Percentiles rank a stretch among this genome's conserved stretches.
phyloP scores from a whole-genome alignment of 176 grass and related monocot genomes.

The Raddia guianensis region DNA sequence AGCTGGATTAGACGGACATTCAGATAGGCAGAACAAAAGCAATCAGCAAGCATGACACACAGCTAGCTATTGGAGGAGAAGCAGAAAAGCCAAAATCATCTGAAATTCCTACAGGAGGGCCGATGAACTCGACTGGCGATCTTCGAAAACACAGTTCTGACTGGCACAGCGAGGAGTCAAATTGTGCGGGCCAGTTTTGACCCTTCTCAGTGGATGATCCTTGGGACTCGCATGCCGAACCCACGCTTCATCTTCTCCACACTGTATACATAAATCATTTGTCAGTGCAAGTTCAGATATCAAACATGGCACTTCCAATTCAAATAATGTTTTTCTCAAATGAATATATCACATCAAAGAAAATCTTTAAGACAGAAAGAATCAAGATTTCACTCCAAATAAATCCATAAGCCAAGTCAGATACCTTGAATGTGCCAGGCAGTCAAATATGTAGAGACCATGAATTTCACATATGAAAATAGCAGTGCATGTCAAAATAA shows the following conservation, averaged over 20 bases:
- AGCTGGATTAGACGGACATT: neutral
- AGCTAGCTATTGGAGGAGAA: slow-evolving; percentile 7
- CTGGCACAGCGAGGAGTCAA: neutral
- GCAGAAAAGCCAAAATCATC: neutral
- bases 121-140: too few relatives aligned
- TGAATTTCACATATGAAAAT: neutral
- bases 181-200: neutral
- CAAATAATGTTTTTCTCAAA: neutral
- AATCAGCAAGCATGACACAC: slow-evolving; percentile 16
- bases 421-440: neutral
- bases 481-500: neutral
- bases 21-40: neutral
- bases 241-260: slow-evolving; percentile 92
- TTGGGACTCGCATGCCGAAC: slow-evolving; percentile 84
- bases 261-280: slow-evolving; percentile 39
- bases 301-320: neutral
- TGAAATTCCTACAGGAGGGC: neutral
- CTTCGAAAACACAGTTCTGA: neutral
- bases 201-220: slow-evolving; percentile 41
- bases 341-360: too few relatives aligned
- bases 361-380: too few relatives aligned
- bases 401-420: slow-evolving; percentile 1
- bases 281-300: neutral
- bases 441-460: neutral
- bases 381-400: neutral